A percentile compares a stretch with the other conserved stretches of the same genome.
Conservation (phyloP, 108 stramenopile genomes). For the Nitzschia sp. region DNA sequence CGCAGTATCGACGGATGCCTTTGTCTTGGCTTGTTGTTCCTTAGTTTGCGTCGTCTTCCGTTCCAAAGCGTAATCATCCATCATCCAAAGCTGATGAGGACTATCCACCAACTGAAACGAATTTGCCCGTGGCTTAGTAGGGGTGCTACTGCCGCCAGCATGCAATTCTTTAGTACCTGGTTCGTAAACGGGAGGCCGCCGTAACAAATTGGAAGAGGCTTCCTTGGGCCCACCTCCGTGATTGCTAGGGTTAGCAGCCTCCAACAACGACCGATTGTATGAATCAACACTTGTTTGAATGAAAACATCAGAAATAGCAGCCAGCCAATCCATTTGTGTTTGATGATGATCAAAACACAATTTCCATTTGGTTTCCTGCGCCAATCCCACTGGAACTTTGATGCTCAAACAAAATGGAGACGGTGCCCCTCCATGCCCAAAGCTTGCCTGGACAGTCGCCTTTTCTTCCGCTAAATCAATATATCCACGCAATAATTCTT, state of each 20-base stretch:
- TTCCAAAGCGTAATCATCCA: not conserved
- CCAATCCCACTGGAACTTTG: slow-evolving; percentile 23
- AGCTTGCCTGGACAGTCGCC: slow-evolving; percentile 43
- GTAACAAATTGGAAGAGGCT: not conserved
- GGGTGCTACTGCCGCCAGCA: not conserved
- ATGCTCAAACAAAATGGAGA: slow-evolving; percentile 59
- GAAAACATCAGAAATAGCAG: slow-evolving; percentile 53
- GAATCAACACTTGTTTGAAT: slow-evolving; percentile 47
- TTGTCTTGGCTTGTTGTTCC: slow-evolving; percentile 1
- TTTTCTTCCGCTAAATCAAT: slow-evolving; percentile 60
- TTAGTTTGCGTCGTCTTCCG: slow-evolving; percentile 4
- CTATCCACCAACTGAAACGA: slow-evolving; percentile 8
- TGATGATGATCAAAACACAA: slow-evolving; percentile 54
- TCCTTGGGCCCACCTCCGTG: not conserved
- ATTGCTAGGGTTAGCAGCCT: slow-evolving; percentile 29
- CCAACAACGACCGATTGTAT: slow-evolving; percentile 46
- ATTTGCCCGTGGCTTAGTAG: not conserved
- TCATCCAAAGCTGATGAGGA: slow-evolving; percentile 19
- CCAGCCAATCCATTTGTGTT: slow-evolving; percentile 60
- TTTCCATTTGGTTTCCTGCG: slow-evolving; percentile 66
- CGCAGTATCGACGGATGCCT: slow-evolving; percentile 19
- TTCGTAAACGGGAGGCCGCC: slow-evolving; percentile 24
- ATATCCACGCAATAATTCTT: slow-evolving; percentile 47
- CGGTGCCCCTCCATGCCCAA: slow-evolving; percentile 49
- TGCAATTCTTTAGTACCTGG: slow-evolving; percentile 6